phyloP scores from a whole-genome alignment of 805 yeast species.

The Metschnikowia drakensbergensis region DNA sequence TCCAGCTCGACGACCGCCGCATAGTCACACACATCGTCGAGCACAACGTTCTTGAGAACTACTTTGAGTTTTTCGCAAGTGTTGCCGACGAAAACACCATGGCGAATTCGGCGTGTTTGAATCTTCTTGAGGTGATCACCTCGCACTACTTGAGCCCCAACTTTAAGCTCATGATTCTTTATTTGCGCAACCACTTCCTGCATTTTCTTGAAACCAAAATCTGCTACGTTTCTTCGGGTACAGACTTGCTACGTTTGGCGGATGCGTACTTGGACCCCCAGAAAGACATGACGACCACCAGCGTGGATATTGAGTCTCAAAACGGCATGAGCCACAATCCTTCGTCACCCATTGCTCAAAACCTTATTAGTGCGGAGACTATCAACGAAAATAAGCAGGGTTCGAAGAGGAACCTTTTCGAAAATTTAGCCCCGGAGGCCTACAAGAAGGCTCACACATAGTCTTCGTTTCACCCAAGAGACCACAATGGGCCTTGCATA shows the following conservation, averaged over 20 bases:
- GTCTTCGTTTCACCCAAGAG: constrained; percentile 17
- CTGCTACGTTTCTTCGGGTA: constrained; percentile 27
- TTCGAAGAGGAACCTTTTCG: constrained; percentile 1
- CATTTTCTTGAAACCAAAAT: constrained; percentile 21
- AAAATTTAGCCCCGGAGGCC: not conserved
- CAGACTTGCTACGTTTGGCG: constrained; percentile 13
- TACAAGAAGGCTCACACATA: constrained; percentile 6
- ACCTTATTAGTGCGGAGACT: constrained; percentile 15
- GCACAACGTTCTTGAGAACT: constrained; percentile 46
- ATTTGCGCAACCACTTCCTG: constrained; percentile 31
- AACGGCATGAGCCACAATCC: constrained; percentile 16
- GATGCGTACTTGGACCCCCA: constrained; percentile 6
- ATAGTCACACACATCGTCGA: constrained; percentile 56
- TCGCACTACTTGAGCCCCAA: constrained; percentile 25
- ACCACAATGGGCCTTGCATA: constrained; percentile 11
- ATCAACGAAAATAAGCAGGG: not conserved
- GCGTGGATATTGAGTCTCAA: constrained; percentile 19
- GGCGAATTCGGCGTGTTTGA: constrained; percentile 71
- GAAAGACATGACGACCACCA: constrained; percentile 15
- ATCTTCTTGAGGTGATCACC: constrained; percentile 50
- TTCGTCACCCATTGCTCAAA: constrained; percentile 26
- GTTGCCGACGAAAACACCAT: constrained; percentile 54
- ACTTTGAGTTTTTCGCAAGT: constrained; percentile 47
- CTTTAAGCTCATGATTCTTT: constrained; percentile 27
- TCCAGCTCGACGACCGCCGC: constrained; percentile 58